Conservation (phyloP, 768 basidiomycete species). For the Pisolithus orientalis region DNA sequence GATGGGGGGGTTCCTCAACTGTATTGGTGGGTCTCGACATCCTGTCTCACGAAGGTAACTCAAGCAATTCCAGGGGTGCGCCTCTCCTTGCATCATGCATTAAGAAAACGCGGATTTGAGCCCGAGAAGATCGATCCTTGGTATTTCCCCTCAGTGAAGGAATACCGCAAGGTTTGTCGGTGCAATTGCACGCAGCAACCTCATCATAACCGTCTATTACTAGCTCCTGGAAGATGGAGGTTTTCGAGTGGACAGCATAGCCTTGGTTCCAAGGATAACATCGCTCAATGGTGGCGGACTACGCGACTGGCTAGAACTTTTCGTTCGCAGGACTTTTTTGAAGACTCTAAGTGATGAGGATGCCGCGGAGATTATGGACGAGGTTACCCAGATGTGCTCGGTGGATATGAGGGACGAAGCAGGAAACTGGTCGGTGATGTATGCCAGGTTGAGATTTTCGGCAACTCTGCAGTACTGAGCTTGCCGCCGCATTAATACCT, state of each 20-base stretch:
- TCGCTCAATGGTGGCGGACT: slow-evolving; percentile 44
- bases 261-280: slow-evolving; percentile 50
- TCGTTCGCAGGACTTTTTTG: slow-evolving; percentile 58
- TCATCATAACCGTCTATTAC: background rate
- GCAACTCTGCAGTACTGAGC: slow-evolving; percentile 36
- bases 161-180: slow-evolving; percentile 50
- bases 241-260: slow-evolving; percentile 51
- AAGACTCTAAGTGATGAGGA: slow-evolving; percentile 44
- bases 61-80: slow-evolving; percentile 47
- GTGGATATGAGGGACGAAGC: slow-evolving; percentile 52
- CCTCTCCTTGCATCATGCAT: slow-evolving; percentile 46
- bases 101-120: slow-evolving; percentile 49
- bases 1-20: slow-evolving; percentile 74
- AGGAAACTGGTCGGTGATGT: slow-evolving; percentile 68
- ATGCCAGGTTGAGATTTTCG: slow-evolving; percentile 60
- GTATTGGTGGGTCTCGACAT: slow-evolving; percentile 41
- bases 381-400: slow-evolving; percentile 51
- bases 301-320: slow-evolving; percentile 63
- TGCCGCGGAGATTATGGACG: slow-evolving; percentile 53
- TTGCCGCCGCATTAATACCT: slow-evolving; percentile 1
- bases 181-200: background rate
- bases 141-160: slow-evolving; percentile 73
- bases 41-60: slow-evolving; percentile 2
- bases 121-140: slow-evolving; percentile 66
- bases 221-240: slow-evolving; percentile 52